Conservation (phyloP, 352 stramenopile genomes). For the Pythium phragmiticola region DNA sequence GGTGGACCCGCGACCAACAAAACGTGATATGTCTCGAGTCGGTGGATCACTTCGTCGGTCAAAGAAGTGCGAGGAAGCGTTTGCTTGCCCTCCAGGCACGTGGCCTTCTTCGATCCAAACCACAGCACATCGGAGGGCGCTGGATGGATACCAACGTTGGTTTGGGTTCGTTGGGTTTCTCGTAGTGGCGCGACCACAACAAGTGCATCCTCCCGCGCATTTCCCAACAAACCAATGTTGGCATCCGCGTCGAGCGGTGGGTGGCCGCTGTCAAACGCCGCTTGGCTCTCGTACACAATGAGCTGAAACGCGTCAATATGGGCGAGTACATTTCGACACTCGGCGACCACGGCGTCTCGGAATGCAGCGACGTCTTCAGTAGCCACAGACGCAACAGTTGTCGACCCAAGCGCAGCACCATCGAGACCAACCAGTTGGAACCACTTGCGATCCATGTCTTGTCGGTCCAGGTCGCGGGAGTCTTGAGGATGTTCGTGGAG, state of each 20-base stretch:
- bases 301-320: background rate
- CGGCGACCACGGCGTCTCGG: background rate
- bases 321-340: background rate
- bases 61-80: background rate
- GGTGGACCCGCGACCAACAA: background rate
- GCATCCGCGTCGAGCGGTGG: background rate
- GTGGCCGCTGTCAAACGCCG: background rate
- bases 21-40: background rate
- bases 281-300: background rate
- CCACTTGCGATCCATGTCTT: background rate
- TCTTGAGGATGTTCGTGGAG: no score
- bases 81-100: no score
- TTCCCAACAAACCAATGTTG: background rate
- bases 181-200: background rate
- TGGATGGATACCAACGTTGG: background rate
- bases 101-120: background rate
- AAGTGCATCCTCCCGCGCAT: background rate
- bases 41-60: background rate
- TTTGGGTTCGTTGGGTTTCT: background rate
- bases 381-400: background rate
- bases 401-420: background rate
- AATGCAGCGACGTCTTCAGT: background rate
- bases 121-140: background rate
- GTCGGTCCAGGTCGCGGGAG: no score
- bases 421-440: background rate